phyloP scores from a whole-genome alignment of 179 eudicot genomes.

The Drosera spatulata region DNA sequence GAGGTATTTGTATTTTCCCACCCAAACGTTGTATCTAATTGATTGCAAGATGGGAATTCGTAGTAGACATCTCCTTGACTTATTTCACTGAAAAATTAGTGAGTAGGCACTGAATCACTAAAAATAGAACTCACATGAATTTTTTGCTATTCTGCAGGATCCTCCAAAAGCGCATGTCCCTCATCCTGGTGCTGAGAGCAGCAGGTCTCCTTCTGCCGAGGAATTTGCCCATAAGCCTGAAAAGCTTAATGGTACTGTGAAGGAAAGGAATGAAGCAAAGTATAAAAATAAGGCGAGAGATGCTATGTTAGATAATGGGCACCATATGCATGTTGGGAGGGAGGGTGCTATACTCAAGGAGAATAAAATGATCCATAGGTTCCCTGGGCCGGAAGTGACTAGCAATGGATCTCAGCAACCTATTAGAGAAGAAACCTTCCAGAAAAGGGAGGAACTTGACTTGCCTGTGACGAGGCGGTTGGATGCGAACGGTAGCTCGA shows the following conservation, averaged over 20 bases:
- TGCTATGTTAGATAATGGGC: constrained; percentile 8
- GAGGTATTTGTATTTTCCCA: no score
- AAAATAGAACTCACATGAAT: neutral
- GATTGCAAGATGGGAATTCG: no score
- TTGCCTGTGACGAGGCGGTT: neutral
- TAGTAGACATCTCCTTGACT: no score
- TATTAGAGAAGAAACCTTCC: constrained; percentile 16
- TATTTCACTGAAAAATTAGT: no score
- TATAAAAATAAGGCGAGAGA: constrained; percentile 15
- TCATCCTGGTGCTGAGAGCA: constrained; percentile 15
- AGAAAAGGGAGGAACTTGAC: constrained; percentile 14
- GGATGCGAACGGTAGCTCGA: no score
- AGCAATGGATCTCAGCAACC: constrained; percentile 16
- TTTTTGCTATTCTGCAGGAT: constrained; percentile 25
- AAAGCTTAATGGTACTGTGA: constrained; percentile 16
- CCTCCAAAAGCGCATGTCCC: constrained; percentile 18
- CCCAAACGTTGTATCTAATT: no score
- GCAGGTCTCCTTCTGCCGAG: constrained; percentile 17
- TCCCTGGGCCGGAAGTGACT: constrained; percentile 18
- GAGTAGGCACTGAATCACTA: no score
- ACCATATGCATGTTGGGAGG: constrained; percentile 8
- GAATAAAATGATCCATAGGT: constrained; percentile 19
- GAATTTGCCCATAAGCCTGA: constrained; percentile 16
- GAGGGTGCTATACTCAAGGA: constrained; percentile 15
- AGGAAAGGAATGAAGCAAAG: constrained; percentile 19